These are phyloP conservation scores for Infundibulicybe gibba DNA, from an alignment of 768 basidiomycete species.

Conservation along the genomic window DNA sequence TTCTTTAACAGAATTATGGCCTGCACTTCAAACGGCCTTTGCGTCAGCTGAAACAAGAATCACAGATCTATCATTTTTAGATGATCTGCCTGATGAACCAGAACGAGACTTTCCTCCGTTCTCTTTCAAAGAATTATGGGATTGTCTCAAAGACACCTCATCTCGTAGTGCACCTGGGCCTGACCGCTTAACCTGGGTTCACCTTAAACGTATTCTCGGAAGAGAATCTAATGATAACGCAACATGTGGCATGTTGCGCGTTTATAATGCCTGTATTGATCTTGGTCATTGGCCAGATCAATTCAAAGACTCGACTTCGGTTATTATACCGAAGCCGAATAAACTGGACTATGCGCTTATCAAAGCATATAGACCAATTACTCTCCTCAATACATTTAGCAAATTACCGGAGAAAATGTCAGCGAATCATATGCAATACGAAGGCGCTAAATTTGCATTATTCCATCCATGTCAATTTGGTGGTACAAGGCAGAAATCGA, in stretches of 20 bases:
- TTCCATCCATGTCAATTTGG: conserved; percentile 4
- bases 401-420: conserved; percentile 3
- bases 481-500: not conserved
- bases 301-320: conserved; percentile 3
- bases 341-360: conserved; percentile 1
- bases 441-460: not conserved
- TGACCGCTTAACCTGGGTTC: not conserved
- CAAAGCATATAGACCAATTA: conserved; percentile 1
- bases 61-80: too few species aligned
- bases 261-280: not conserved
- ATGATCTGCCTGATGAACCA: too few species aligned
- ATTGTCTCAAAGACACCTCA: too few species aligned
- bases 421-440: not conserved
- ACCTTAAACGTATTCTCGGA: not conserved
- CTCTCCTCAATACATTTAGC: not conserved
- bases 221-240: not conserved
- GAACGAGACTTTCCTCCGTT: too few species aligned
- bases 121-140: too few species aligned
- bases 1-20: too few species aligned
- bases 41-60: too few species aligned
- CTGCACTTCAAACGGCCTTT: too few species aligned
- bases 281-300: conserved; percentile 2
- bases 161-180: not conserved
- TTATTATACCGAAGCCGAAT: conserved; percentile 1
- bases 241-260: too few species aligned